Percentiles rank a stretch among this genome's conserved stretches.
Conservation (phyloP, 305 asterid genomes). For the Fraxinus albicans region DNA sequence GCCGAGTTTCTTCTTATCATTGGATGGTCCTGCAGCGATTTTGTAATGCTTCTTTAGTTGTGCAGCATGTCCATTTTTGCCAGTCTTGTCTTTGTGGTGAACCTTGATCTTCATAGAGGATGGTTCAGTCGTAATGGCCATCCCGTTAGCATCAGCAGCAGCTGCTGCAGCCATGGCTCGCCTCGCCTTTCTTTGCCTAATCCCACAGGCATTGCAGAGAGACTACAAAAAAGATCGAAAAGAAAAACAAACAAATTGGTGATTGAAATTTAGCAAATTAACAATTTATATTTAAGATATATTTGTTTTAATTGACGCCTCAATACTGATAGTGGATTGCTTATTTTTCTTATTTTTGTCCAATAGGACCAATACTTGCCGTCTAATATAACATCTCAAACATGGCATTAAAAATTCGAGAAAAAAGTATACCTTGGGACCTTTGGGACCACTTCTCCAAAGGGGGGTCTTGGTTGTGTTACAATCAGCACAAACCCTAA, state of each 20-base stretch:
- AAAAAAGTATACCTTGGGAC: constrained; percentile 67
- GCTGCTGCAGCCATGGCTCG: constrained; percentile 73
- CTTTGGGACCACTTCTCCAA: constrained; percentile 98
- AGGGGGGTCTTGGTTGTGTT: constrained; percentile 95
- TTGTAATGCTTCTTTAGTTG: constrained; percentile 62
- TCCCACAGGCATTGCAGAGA: constrained; percentile 93
- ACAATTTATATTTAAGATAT: background rate
- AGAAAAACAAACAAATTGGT: background rate
- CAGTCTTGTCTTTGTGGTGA: constrained; percentile 37
- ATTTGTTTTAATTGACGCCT: too few species aligned
- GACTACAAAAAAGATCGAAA: constrained; percentile 37
- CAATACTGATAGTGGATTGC: background rate
- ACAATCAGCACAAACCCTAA: constrained; percentile 95
- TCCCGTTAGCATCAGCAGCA: constrained; percentile 27
- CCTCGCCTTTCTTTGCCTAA: constrained; percentile 85
- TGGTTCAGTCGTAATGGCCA: background rate
- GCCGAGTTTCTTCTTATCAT: constrained; percentile 33
- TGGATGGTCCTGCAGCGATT: background rate
- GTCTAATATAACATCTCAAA: background rate
- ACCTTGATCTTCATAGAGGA: constrained; percentile 49
- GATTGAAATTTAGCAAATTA: background rate
- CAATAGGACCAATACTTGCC: background rate
- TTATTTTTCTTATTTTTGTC: background rate
- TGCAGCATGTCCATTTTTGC: constrained; percentile 33
- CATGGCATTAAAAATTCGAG: background rate